Evolutionary conservation across 1,284 basidiomycete species (phyloP), one percentile per base, ranked within the genome.

Genomic region (Ceratobasidium theobromae): DNA sequence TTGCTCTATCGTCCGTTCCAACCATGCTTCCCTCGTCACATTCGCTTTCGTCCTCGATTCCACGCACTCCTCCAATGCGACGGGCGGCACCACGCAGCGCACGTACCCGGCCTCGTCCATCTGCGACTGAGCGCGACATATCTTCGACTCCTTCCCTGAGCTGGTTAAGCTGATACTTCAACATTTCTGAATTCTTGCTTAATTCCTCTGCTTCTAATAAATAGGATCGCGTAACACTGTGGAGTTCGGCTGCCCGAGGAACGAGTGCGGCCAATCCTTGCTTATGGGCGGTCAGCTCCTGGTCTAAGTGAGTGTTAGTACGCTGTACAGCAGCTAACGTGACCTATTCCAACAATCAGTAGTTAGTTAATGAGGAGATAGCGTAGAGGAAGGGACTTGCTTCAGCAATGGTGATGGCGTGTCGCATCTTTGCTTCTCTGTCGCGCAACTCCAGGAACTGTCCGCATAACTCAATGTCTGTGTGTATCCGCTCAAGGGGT

Each of bases 141-240:
- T 65, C 54, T n/a, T 60, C 58, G 16, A 64, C 60, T 11, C 68
- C 64, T 23, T 65, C 65, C 23, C 67, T 60, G 11, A 70, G 58
- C 35, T 55, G 55, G 30, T 67, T 49, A 8, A 70, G 64, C 41
- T 68, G 69, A 48, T 70, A 70, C 33, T 69, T 53, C n/a, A 68
- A 35, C 52, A 66, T 65, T 28, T 65, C 41, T 4, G 60, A 68
- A n/a, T 46, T 54, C 30, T 64, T 55, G 21, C 53, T 40, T 18
- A 70, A 33, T 27, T 66, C 52, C 12, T 70, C 64, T 6, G 66
- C 65, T 14, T 67, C 66, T 16, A 25, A 23, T 6, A 48, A 32
- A 16, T 62, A 58, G 33, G 67, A 43, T 14, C 60, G 66, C n/a
- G 66, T 58, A 2, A 35, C 9, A 27, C 48, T 41, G 35, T 62